Base-by-base conservation (phyloP, 2,329 filamentous ascomycete species). In the Aspergillus sergii region DNA sequence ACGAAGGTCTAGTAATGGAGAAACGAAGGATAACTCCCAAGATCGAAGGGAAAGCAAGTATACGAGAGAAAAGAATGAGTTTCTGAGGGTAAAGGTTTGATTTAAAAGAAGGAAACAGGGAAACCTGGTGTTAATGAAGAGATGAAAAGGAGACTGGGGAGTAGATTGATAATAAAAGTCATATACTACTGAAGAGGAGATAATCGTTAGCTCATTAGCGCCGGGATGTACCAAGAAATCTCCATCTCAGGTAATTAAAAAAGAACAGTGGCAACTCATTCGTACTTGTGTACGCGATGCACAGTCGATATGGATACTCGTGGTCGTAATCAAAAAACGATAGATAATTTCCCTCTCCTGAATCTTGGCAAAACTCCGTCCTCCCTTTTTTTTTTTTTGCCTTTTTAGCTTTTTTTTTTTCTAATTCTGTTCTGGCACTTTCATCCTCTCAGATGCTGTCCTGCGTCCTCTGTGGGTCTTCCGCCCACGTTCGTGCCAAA, bases 251-350 rank as follows among this genome's bases (percentile, higher is more conserved):
- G 28, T 51, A 55, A 55, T 36, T 39, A 55, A 55, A 39, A 57
- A 34, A 34, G 36, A 62, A 43, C 58, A 65, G 66, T 67, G 66
- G 66, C 65, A 63, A 68, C 39, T 50, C 51, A 62, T 48, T 56
- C 62, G 59, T 57, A 58, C 53, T 21, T 39, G 51, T 26, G 62
- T 55, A 56, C 51, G 51, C 51, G 51, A 55, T 55, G 32, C 39
- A 39, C 51, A 34, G 46, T 41, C 57, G 65, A 63, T 51, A 64
- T 62, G 59, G 59, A 56, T 53, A 39, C 53, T 43, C 34, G 41
- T 53, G 60, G 51, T 55, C 51, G 51, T 55, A 55, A 55, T 55
- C 32, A 55, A 26, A 55, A 55, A 55, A 55, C 26, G 7, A 41
- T 34, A 14, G 19, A 26, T 39, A 55, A 39, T 36, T 55, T 23